A percentile compares a stretch with the other conserved stretches of the same genome.
phyloP scores from a whole-genome alignment of 1,284 basidiomycete genomes.

The Porogramme epimiltina region DNA sequence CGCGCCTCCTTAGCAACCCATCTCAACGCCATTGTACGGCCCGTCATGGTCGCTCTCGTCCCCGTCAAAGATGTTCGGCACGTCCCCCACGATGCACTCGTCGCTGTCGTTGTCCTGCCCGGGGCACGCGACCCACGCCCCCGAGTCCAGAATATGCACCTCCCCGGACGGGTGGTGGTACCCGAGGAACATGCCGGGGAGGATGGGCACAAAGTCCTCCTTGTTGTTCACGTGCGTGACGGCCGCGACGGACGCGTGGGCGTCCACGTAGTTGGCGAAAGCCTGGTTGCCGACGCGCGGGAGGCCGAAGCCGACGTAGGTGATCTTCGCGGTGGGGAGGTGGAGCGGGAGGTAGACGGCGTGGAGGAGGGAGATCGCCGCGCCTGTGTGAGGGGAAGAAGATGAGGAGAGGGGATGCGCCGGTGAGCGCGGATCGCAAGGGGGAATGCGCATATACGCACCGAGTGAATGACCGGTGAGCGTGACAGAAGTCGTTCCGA shows the following conservation, averaged over 20 bases:
- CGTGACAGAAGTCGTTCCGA: conserved; percentile 34
- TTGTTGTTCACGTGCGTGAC: conserved; percentile 34
- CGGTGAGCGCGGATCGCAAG: not conserved
- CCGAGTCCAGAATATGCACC: conserved; percentile 53
- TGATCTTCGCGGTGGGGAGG: conserved; percentile 41
- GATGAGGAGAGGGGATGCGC: not conserved
- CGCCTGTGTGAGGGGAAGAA: conserved; percentile 29
- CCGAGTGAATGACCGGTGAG: conserved; percentile 45
- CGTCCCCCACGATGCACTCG: conserved; percentile 57
- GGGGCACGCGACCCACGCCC: conserved; percentile 49
- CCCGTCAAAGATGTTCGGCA: conserved; percentile 49
- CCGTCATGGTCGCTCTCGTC: conserved; percentile 50
- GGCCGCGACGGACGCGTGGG: conserved; percentile 38
- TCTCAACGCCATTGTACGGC: conserved; percentile 58
- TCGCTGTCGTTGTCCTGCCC: conserved; percentile 57
- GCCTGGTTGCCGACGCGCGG: conserved; percentile 68
- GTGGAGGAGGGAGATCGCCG: conserved; percentile 51
- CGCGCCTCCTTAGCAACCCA: conserved; percentile 52
- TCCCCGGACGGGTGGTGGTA: conserved; percentile 62
- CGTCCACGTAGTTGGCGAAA: conserved; percentile 58
- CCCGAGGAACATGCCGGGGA: conserved; percentile 51
- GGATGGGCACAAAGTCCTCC: conserved; percentile 31
- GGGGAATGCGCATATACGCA: conserved; percentile 4
- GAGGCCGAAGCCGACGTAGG: conserved; percentile 47
- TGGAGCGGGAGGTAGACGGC: conserved; percentile 48